Evolutionary conservation across 139 green algal species (phyloP).

Genomic region (Axilococcus clingmanii): DNA sequence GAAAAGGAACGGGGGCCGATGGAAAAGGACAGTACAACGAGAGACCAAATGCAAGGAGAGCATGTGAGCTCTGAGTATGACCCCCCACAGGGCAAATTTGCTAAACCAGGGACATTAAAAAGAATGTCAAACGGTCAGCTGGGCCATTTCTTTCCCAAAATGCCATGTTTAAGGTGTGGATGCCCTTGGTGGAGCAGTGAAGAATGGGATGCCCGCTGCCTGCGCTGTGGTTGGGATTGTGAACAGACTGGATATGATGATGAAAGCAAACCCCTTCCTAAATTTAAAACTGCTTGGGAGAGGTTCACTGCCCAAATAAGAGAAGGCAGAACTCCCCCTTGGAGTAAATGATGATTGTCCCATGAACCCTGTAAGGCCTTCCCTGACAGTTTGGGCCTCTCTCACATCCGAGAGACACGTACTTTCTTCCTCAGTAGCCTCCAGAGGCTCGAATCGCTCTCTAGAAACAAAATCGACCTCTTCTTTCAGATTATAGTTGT

Average conservation of each 20-base stretch:
- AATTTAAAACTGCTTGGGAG: conserved; percentile 35
- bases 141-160: conserved; percentile 33
- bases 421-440: too few species aligned
- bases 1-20: too few species aligned
- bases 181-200: conserved; percentile 77
- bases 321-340: conserved; percentile 34
- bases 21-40: too few species aligned
- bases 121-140: conserved; percentile 4
- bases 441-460: too few species aligned
- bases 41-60: too few species aligned
- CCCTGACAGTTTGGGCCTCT: too few species aligned
- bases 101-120: conserved; percentile 24
- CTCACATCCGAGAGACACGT: too few species aligned
- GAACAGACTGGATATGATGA: conserved; percentile 66
- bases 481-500: too few species aligned
- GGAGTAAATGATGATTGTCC: too few species aligned
- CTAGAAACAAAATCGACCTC: too few species aligned
- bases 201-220: conserved; percentile 67
- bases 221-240: conserved; percentile 59
- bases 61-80: conserved; percentile 5
- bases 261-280: conserved; percentile 57
- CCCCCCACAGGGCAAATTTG: conserved; percentile 35
- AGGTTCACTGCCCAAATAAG: conserved; percentile 34
- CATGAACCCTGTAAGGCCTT: too few species aligned
- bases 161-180: conserved; percentile 49